phyloP scores from a whole-genome alignment of 2,329 filamentous ascomycete species.

The Phialocephala subalpina region DNA sequence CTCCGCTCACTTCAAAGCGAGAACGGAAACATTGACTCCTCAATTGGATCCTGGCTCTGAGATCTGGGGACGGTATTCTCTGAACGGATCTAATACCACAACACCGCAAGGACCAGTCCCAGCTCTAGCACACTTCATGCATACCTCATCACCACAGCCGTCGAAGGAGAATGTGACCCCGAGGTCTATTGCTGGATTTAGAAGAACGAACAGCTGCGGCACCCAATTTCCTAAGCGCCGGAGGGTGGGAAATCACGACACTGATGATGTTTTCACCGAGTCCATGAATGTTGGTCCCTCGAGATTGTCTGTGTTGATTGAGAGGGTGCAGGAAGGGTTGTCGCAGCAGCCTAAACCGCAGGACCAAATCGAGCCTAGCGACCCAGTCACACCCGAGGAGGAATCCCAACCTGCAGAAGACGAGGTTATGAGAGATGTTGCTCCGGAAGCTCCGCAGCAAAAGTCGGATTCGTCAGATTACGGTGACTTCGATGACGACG shows the following conservation, averaged over 20 bases:
- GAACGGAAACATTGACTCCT: constrained; percentile 59
- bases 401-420: not conserved
- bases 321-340: constrained; percentile 66
- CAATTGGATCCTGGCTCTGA: constrained; percentile 77
- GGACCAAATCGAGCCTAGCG: not conserved
- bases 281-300: constrained; percentile 56
- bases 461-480: constrained; percentile 40
- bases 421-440: not conserved
- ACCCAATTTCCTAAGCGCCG: constrained; percentile 76
- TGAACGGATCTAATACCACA: constrained; percentile 48
- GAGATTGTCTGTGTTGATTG: constrained; percentile 68
- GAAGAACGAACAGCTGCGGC: constrained; percentile 74
- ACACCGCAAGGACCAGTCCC: constrained; percentile 48
- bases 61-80: constrained; percentile 79
- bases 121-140: constrained; percentile 70
- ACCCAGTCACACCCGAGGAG: not conserved
- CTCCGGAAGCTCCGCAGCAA: not conserved
- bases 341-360: constrained; percentile 41
- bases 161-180: constrained; percentile 51
- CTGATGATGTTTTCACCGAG: constrained; percentile 45
- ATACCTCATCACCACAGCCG: constrained; percentile 75
- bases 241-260: constrained; percentile 55
- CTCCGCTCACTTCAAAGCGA: constrained; percentile 44
- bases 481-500: constrained; percentile 62
- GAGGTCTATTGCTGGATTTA: constrained; percentile 58